Base-by-base conservation (phyloP, 441 rosid genomes). In the Euphorbia celastroides region DNA sequence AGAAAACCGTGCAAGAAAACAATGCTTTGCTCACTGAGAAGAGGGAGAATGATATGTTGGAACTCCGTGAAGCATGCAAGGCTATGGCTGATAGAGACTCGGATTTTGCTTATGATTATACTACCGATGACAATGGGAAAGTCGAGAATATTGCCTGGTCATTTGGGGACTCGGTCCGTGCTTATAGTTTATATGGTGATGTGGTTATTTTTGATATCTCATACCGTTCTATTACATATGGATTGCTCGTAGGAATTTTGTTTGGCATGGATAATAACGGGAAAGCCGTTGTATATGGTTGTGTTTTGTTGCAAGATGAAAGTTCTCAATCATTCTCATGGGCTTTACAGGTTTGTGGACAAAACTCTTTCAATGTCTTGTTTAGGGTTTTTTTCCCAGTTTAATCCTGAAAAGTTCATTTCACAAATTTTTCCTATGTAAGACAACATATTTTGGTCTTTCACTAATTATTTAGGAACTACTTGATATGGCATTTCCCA, bases 271-370 rank as follows among this genome's bases (percentile, higher is more conserved):
- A 93, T 34, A 84, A 75, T 73, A 66, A 85, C 71, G 98, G 98
- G 23, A 85, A 80, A 34, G 76, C 86, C 6, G 69, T 90, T 75
- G 75, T 87, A 61, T 82, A 88, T 67, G 97, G 96, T 27, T 93
- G 89, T 79, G 87, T 73, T 57, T 78, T 93, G 80, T 82, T 93
- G 70, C 97, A 88, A 73, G 98, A 87, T 63, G 97, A 90, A 72
- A 86, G 74, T 46, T 69, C 70, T 25, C 75, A 48, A 58, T 88
- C 98, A 30, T 87, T 88, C 56, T 38, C 85, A 54, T 93, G 98
- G 96, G 98, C 98, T 67, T 77, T 90, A 70, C 97, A 92, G 98
- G 98, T 92, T 84, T 65, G 90, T 83, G 79, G 69, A 70, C 61
- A 10, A 71, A n/a, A 66, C 70, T 67, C 42, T 67, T 73, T 55